Evolutionary conservation across 2,329 filamentous ascomycete species (phyloP), one percentile per base, ranked within the genome.

Genomic region (Ophiostoma perfectum): DNA sequence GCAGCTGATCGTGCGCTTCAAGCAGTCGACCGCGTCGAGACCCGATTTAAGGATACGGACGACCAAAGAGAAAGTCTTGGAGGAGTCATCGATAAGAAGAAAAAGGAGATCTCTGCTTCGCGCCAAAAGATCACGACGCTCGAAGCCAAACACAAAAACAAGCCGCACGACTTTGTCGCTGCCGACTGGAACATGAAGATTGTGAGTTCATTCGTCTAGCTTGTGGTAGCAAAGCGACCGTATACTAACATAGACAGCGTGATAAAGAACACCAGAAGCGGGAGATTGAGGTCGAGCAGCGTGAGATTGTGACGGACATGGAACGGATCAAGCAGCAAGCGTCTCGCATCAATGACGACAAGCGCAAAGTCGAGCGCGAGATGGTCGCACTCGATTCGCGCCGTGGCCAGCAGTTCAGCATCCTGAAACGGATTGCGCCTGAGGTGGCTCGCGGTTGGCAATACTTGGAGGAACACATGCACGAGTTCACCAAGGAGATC

Each of bases 401-500:
- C 41, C 66, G 66, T 27, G 66, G 66, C 8, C 66, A 67, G 42
- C 66, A 67, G 55, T 41, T 55, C 39, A 64, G 62, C 39, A 38
- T 64, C 4, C 7, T 64, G n/a, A 38, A n/a, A 38, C 91, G 0
- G 86, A 39, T 49, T 7, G 44, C 64, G 8, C 64, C 64, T 8
- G 64, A 52, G 8, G 64, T 52, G 12, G 64, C 64, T 0, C 5
- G 12, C 12, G 92, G 88, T 2, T 97, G 92, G 88, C 82, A 88
- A 58, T 99, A 94, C 93, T 83, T 98, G 66, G 84, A 91, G 74
- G 77, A 86, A 2, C 87, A 99, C 75, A 84, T 83, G 70, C 76
- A 83, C 67, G 78, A 84, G 65, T 95, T 97, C 72, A 85, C 90
- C 74, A 87, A 90, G 72, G 84, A 90, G 69, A 88, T 97, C 4